Evolutionary conservation across 768 basidiomycete genomes (phyloP), one percentile per base, ranked within the genome.

Genomic region (Exidia glandulosa): DNA sequence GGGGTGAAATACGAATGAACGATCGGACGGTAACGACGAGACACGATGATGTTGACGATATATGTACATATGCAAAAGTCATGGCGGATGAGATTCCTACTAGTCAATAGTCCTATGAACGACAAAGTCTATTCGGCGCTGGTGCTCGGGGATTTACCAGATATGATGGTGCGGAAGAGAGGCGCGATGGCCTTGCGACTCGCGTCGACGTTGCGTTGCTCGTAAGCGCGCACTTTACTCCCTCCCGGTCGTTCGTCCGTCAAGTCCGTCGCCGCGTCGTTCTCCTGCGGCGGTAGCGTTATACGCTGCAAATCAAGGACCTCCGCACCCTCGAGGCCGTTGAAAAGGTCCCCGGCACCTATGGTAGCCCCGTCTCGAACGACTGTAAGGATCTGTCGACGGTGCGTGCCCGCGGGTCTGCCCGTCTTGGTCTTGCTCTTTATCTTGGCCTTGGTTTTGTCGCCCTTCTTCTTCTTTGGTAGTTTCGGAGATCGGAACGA

Each of bases 131-230:
- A 5, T 23, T 45, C 41, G n/a, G 19, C 23, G 16, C 41, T 10
- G 41, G 6, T 45, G 16, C 41, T 45, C n/a, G n/a, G n/a, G n/a
- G n/a, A 23, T 19, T 45, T 6, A 19, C 70, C 72, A 60, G 87
- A 86, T 62, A 91, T 65, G 56, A 88, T 79, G 5, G 59, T 69
- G 67, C 82, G 84, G 60, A 90, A 69, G 13, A 87, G 64, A 1
- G 89, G 89, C 9, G 87, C 87, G 14, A 81, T 80, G 36, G 73
- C 76, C 66, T 90, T 90, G 60, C 87, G 76, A 14, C 82, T 87
- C 25, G 78, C 84, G 45, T 78, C 66, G 25, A 76, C 73, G 64
- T 89, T 87, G 47, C 77, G 77, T 70, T 91, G 88, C 62, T 81
- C 77, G 72, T 87, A 91, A 0, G 81, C 78, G 60, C 75, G 76